Conservation (phyloP, 2,329 filamentous ascomycete genomes). For the Clonostachys sp. region DNA sequence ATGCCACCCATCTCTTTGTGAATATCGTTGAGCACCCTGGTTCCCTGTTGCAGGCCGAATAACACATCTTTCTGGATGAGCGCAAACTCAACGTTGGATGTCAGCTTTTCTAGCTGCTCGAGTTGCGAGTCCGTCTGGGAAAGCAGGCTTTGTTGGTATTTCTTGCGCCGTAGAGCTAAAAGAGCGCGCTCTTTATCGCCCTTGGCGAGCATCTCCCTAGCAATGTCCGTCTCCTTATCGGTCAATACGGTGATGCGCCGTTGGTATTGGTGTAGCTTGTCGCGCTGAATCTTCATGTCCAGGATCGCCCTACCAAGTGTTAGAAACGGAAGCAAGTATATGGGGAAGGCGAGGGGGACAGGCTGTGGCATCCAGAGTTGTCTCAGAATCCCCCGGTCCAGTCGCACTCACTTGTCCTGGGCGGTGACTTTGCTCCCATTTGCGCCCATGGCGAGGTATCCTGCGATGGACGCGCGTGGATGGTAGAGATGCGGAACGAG, state of each 20-base stretch:
- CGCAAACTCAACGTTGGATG: conserved; percentile 88
- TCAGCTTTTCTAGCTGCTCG: conserved; percentile 87
- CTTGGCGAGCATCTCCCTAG: conserved; percentile 73
- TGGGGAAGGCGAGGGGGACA: conserved; percentile 7
- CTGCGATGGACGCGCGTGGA: no score
- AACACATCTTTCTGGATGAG: conserved; percentile 95
- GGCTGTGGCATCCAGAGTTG: no score
- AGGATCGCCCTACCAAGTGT: conserved; percentile 73
- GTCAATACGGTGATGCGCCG: conserved; percentile 83
- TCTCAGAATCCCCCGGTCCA: neutral
- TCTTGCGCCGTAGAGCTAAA: conserved; percentile 86
- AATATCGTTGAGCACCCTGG: conserved; percentile 83
- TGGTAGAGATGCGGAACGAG: no score
- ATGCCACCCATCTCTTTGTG: conserved; percentile 94
- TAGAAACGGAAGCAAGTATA: neutral
- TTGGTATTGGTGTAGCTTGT: conserved; percentile 96
- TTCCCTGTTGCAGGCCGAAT: conserved; percentile 89
- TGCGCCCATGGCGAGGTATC: conserved; percentile 41
- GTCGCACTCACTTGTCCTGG: conserved; percentile 73
- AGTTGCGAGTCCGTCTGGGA: conserved; percentile 88
- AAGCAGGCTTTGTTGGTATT: conserved; percentile 90
- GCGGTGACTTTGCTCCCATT: conserved; percentile 53
- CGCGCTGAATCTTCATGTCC: conserved; percentile 95
- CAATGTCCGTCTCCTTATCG: conserved; percentile 80
- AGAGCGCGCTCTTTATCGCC: conserved; percentile 80